These are phyloP conservation scores for Rugonectria rugulosa DNA, from an alignment of 2,329 filamentous ascomycete species.

Conservation along the genomic window DNA sequence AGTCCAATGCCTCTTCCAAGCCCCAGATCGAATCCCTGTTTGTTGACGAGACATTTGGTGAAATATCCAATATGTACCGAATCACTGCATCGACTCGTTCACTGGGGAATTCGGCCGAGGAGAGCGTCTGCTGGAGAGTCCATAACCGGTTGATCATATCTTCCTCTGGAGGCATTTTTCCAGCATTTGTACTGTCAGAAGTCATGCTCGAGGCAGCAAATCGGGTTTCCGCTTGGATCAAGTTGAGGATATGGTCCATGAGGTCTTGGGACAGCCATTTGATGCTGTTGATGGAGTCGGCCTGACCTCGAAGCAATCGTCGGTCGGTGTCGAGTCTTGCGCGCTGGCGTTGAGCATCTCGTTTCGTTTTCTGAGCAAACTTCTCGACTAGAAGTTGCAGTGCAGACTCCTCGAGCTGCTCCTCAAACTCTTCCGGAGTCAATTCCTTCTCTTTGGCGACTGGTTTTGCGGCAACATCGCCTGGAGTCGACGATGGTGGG, in stretches of 20 bases:
- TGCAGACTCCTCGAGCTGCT: slow-evolving; percentile 87
- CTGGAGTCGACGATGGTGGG: slow-evolving; percentile 39
- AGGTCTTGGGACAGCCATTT: slow-evolving; percentile 85
- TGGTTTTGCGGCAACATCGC: slow-evolving; percentile 31
- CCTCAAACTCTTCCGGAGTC: slow-evolving; percentile 88
- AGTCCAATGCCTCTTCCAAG: slow-evolving; percentile 86
- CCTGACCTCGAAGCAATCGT: slow-evolving; percentile 80
- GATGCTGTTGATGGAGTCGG: slow-evolving; percentile 73
- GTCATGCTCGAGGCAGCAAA: slow-evolving; percentile 61
- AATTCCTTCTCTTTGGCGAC: slow-evolving; percentile 56
- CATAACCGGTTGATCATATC: slow-evolving; percentile 82
- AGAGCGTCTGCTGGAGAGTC: slow-evolving; percentile 79
- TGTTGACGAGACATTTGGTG: slow-evolving; percentile 63
- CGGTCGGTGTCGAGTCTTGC: slow-evolving; percentile 84
- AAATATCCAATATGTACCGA: slow-evolving; percentile 71
- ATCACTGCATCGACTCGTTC: slow-evolving; percentile 70
- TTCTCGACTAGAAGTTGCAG: slow-evolving; percentile 89
- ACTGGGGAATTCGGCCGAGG: slow-evolving; percentile 72
- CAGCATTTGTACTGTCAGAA: slow-evolving; percentile 51
- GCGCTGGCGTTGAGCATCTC: slow-evolving; percentile 80
- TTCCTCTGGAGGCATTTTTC: slow-evolving; percentile 73
- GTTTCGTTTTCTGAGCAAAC: slow-evolving; percentile 77
- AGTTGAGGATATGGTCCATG: slow-evolving; percentile 77
- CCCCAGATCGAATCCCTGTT: slow-evolving; percentile 80
- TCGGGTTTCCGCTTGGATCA: slow-evolving; percentile 72